Conservation (phyloP, 305 asterid genomes). For the Fraxinus floribunda region DNA sequence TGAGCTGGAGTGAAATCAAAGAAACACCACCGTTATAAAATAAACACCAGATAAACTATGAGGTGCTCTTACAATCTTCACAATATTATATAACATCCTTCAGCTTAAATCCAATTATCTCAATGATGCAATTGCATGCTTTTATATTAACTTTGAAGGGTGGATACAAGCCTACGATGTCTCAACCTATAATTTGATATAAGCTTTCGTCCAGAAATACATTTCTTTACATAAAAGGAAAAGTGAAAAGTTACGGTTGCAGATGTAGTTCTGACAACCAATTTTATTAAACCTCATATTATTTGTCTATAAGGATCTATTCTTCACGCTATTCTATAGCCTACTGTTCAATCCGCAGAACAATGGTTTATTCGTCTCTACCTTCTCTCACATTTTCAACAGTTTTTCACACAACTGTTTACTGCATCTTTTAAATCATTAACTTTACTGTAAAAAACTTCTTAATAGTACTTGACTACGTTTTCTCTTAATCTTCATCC, state of each 20-base stretch:
- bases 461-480: background rate
- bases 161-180: background rate
- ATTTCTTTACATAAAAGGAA: background rate
- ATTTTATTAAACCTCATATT: background rate
- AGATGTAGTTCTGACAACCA: background rate
- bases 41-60: background rate
- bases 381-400: background rate
- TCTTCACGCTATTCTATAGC: background rate
- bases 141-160: background rate
- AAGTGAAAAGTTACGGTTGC: background rate
- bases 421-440: background rate
- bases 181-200: background rate
- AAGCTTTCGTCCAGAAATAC: background rate
- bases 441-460: background rate
- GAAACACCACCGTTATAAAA: background rate
- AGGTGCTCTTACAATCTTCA: background rate
- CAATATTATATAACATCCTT: background rate
- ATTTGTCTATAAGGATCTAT: background rate
- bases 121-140: background rate
- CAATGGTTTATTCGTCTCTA: background rate
- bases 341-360: background rate
- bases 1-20: background rate
- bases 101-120: background rate
- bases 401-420: background rate
- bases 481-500: background rate